phyloP scores from a whole-genome alignment of 2,329 filamentous ascomycete species.

The Alternaria hordeiaustralica region DNA sequence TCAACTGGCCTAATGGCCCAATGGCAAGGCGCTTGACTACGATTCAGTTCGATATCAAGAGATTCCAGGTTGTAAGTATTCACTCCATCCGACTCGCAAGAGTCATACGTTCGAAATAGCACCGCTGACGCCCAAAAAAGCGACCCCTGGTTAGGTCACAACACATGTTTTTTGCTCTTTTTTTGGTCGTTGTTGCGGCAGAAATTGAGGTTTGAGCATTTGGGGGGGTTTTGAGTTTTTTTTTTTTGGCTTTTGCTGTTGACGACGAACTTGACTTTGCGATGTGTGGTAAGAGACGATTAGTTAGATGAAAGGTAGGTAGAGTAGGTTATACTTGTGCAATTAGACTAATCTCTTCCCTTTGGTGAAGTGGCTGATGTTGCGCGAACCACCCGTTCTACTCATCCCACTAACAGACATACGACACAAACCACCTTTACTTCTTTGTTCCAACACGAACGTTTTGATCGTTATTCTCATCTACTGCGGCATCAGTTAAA shows the following conservation, averaged over 20 bases:
- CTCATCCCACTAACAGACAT: not conserved
- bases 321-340: accelerated
- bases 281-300: not conserved
- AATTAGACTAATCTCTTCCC: not conserved
- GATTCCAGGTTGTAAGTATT: slow-evolving; percentile 35
- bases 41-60: slow-evolving; percentile 44
- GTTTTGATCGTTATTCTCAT: accelerated
- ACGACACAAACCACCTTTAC: not conserved
- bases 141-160: slow-evolving; percentile 35
- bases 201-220: not conserved
- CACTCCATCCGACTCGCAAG: not conserved
- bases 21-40: slow-evolving; percentile 65
- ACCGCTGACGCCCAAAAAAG: slow-evolving; percentile 6
- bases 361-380: not conserved
- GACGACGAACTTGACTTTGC: accelerated
- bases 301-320: accelerated
- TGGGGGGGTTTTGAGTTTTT: not conserved
- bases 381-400: not conserved
- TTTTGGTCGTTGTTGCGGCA: not conserved
- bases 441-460: not conserved
- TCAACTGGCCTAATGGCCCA: slow-evolving; percentile 52
- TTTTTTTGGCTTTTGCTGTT: not conserved
- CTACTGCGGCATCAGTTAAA: not conserved
- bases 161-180: slow-evolving; percentile 11
- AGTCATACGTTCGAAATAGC: slow-evolving; percentile 9